Conservation (phyloP, 257 asterid species). For the Leptodermis oblonga region DNA sequence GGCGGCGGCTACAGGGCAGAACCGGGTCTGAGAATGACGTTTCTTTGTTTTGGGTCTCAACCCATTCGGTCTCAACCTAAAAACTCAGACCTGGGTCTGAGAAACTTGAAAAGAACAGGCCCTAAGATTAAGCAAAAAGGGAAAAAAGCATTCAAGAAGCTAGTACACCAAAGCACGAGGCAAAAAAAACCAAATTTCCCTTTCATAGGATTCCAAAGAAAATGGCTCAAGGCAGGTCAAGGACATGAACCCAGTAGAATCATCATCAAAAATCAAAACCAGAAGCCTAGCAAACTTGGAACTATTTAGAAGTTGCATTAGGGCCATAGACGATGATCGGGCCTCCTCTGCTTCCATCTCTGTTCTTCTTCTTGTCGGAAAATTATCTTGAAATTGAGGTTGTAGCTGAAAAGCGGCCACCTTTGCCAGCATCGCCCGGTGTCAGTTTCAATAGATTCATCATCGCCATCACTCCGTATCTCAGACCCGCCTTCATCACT, state of each 20-base stretch:
- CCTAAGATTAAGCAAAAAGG: slow-evolving; percentile 7
- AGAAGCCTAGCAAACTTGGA: slow-evolving; percentile 34
- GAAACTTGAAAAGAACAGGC: too few relatives aligned
- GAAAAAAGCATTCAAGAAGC: not conserved
- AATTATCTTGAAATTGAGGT: slow-evolving; percentile 7
- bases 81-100: too few relatives aligned
- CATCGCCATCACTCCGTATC: too few relatives aligned
- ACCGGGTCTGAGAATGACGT: too few relatives aligned
- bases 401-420: slow-evolving; percentile 16
- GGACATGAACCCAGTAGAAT: slow-evolving; percentile 23
- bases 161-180: slow-evolving; percentile 31
- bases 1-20: too few relatives aligned
- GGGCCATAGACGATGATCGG: slow-evolving; percentile 21
- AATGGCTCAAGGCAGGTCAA: slow-evolving; percentile 30
- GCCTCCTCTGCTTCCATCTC: not conserved
- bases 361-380: slow-evolving; percentile 11
- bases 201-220: slow-evolving; percentile 23
- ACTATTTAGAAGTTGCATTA: slow-evolving; percentile 37
- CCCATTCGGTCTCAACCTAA: too few relatives aligned
- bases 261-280: slow-evolving; percentile 2
- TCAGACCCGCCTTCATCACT: too few relatives aligned
- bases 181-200: slow-evolving; percentile 19
- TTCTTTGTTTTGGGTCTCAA: too few relatives aligned
- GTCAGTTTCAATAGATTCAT: too few relatives aligned
- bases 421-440: too few relatives aligned